Base-by-base conservation (phyloP, 2,329 filamentous ascomycete species). In the Mycosphaerelloides madeirae region DNA sequence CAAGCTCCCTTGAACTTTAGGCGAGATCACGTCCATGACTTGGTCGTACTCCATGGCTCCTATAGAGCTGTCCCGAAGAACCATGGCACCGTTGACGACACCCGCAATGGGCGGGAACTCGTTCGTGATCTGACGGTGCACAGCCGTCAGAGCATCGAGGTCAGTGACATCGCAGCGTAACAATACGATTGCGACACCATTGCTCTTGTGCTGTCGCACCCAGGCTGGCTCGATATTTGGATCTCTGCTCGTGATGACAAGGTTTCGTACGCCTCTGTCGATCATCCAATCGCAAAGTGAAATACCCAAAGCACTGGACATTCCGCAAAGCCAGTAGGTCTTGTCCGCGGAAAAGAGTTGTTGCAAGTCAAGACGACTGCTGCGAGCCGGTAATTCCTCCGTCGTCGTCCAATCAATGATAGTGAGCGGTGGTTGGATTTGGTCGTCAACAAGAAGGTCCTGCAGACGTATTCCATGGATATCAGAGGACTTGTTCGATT, bases 1-100 rank as follows among this genome's bases (percentile, higher is more conserved):
- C 58, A 61, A 64, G 0, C 75, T 71, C 2, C 77, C 78, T 0
- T 64, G 34, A 0, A 72, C 70, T 60, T 81, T 81, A 38, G 78
- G 75, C 0, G 48, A 56, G 14, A 74, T 63, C 2, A 69, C 70
- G 3, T 62, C 50, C 3, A 52, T 47, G 71, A 75, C 80, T 14
- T 52, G 46, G 14, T 42, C 39, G 16, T 33, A 28, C 15, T 45
- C 28, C 41, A 71, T 64, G 1, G 62, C 58, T 15, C 69, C 63
- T 43, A 77, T 78, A 0, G 73, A 58, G 1, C 65, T 62, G 44
- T 80, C 77, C n/a, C 18, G 31, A 12, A 66, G 50, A 6, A 59
- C 54, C 61, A 65, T 67, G 6, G 64, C 57, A 3, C 49, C 62
- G 38, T 66, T 62, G 15, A 67, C 35, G 11, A 43, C 34, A 12